Conservation (phyloP, 2,329 filamentous ascomycete genomes). For the Kalmusia sp. region DNA sequence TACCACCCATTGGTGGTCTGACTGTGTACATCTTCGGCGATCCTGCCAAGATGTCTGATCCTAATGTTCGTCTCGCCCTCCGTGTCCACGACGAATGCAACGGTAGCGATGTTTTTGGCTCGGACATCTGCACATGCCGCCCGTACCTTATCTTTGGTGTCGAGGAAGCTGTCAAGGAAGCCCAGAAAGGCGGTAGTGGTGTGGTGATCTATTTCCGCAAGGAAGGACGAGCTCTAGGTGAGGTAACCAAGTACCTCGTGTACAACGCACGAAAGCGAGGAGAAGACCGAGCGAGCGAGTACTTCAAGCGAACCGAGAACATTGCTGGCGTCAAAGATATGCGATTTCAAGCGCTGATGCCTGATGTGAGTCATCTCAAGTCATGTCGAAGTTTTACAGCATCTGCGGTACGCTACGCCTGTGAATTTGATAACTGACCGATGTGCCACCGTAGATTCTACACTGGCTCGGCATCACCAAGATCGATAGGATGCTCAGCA, state of each 20-base stretch:
- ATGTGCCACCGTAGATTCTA: conserved; percentile 63
- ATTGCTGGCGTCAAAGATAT: conserved; percentile 96
- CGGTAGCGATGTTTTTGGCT: conserved; percentile 95
- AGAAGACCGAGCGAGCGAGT: conserved; percentile 81
- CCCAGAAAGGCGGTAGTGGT: conserved; percentile 89
- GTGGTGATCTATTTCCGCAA: conserved; percentile 99
- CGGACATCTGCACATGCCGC: conserved; percentile 95
- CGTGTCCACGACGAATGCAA: conserved; percentile 92
- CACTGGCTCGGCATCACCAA: conserved; percentile 99
- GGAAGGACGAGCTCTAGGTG: conserved; percentile 90
- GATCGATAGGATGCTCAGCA: conserved; percentile 97
- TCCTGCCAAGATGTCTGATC: conserved; percentile 90
- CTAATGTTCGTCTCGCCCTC: conserved; percentile 79
- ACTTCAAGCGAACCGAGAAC: conserved; percentile 97
- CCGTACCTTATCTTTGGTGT: conserved; percentile 97
- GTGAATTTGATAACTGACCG: conserved; percentile 16
- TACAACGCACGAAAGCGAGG: conserved; percentile 81
- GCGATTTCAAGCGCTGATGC: conserved; percentile 98
- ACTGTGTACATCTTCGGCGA: conserved; percentile 98
- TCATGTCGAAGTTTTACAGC: neutral
- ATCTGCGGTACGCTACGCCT: neutral
- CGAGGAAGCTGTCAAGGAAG: conserved; percentile 96
- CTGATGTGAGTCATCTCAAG: conserved; percentile 61
- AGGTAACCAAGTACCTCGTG: conserved; percentile 89
- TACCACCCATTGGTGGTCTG: conserved; percentile 92